phyloP scores from a whole-genome alignment of 2,329 filamentous ascomycete species.

The Immersiporthe knoxdaviesiana region DNA sequence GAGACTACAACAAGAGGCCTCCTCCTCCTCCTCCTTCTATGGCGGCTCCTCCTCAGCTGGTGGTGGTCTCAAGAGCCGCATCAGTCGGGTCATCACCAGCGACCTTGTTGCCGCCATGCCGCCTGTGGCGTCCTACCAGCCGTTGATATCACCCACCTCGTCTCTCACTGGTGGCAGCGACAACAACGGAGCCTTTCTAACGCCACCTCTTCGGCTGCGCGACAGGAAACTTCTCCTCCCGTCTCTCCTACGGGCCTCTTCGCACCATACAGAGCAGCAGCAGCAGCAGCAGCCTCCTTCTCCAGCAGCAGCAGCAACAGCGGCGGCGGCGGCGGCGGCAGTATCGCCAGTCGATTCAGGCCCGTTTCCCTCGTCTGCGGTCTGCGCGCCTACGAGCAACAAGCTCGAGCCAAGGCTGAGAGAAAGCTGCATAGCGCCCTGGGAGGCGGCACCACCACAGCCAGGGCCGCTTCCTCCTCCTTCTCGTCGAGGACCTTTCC shows the following conservation, averaged over 20 bases:
- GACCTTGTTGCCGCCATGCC: conserved; percentile 31
- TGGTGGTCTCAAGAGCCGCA: conserved; percentile 28
- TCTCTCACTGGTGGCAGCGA: conserved; percentile 37
- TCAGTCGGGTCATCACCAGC: conserved; percentile 30
- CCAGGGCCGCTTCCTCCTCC: conserved; percentile 6
- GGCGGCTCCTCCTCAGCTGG: not conserved
- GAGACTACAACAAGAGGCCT: conserved; percentile 30
- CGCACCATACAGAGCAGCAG: conserved; percentile 15
- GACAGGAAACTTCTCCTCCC: conserved; percentile 52
- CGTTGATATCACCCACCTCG: conserved; percentile 45
- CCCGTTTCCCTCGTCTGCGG: conserved; percentile 44
- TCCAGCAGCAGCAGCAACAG: conserved; percentile 4
- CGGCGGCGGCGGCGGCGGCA: conserved; percentile 11
- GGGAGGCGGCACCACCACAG: conserved; percentile 1
- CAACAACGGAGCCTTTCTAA: conserved; percentile 37
- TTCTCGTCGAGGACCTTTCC: not conserved
- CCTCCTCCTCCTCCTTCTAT: conserved; percentile 16
- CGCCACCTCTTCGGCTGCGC: conserved; percentile 52
- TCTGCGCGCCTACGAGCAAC: conserved; percentile 42
- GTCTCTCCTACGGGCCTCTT: conserved; percentile 36
- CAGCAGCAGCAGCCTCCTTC: not conserved
- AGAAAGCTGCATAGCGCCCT: conserved; percentile 24
- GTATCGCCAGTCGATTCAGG: conserved; percentile 12
- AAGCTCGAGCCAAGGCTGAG: conserved; percentile 43
- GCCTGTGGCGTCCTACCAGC: conserved; percentile 43